A percentile compares a stretch with the other conserved stretches of the same genome.
phyloP scores from a whole-genome alignment of 495 filamentous ascomycete species.

The Aspergillus sparsus region DNA sequence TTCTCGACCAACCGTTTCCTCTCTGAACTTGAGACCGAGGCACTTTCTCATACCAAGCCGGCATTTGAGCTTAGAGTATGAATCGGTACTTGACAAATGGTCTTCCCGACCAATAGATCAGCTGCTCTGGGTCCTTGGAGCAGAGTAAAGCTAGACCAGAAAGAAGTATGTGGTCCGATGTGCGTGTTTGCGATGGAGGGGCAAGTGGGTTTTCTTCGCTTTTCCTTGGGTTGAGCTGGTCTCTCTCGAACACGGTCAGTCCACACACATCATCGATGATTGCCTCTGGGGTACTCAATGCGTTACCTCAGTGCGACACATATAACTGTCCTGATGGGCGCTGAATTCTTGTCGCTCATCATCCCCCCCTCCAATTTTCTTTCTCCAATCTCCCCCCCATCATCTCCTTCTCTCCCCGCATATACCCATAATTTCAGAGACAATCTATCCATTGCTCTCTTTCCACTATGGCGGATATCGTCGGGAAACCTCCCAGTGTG shows the following conservation, averaged over 20 bases:
- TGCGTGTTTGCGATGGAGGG: background rate
- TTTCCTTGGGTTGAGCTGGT: background rate
- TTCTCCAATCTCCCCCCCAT: background rate
- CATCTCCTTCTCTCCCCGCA: background rate
- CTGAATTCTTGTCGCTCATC: conserved; percentile 5
- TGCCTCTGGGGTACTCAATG: background rate
- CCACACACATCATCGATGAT: background rate
- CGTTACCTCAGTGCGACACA: background rate
- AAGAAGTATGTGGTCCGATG: background rate
- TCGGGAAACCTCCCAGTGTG: conserved; percentile 31
- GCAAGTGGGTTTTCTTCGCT: background rate
- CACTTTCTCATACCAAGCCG: conserved; percentile 20
- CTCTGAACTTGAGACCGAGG: conserved; percentile 20
- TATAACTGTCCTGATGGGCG: background rate
- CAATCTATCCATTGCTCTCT: background rate
- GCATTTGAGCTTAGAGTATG: conserved; percentile 16
- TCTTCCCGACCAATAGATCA: background rate
- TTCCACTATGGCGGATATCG: conserved; percentile 16
- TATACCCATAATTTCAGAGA: background rate
- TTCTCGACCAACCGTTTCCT: background rate
- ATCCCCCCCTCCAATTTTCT: background rate
- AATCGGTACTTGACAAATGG: background rate
- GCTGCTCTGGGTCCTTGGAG: background rate
- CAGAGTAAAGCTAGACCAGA: background rate
- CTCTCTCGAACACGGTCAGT: background rate